Base-by-base conservation (phyloP, 2,329 filamentous ascomycete species). In the Ophiostoma australiae region DNA sequence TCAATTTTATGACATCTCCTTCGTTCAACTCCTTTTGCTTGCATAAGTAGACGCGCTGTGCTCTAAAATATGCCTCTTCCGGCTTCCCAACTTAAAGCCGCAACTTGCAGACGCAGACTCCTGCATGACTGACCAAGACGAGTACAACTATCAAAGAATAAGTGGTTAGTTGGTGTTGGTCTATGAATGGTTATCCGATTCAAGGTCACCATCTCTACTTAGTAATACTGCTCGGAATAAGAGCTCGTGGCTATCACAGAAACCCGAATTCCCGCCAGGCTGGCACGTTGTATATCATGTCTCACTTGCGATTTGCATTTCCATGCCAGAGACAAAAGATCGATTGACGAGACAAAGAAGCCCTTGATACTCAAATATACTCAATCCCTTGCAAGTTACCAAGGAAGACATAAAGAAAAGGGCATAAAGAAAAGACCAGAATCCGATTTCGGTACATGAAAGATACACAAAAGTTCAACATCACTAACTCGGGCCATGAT, bases 271-370 rank as follows among this genome's bases (percentile, higher is more conserved):
- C 23, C 52, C 52, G 52, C 52, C 52, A 58, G 23, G 15, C 23
- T 58, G 23, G 52, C 52, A 58, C 52, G 52, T 58, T 58, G 23
- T 27, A 58, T 58, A 58, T 58, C 52, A 58, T 58, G 52, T 58
- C 23, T 58, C 52, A 58, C 52, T 11, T 58, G 23, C 52, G 52
- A 58, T 58, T 58, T 58, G 15, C 52, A 58, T 58, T 58, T 27
- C 27, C 52, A 58, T 58, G 52, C 52, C 52, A 58, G 52, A 27
- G 23, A 58, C 52, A 58, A 58, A 58, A 58, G 52, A 58, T 58
- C 52, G n/a, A 58, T 27, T 15, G 52, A 27, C 23, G 23, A 58
- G 17, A 58, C 52, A 58, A 58, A 58, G 52, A 48, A 48, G 44
- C 17, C 2, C 17, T 48, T 1, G 44, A 48, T 8, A 41, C 15